These are phyloP conservation scores for Westerdykella aurantiaca DNA, from an alignment of 2,329 filamentous ascomycete genomes.

Conservation along the genomic window DNA sequence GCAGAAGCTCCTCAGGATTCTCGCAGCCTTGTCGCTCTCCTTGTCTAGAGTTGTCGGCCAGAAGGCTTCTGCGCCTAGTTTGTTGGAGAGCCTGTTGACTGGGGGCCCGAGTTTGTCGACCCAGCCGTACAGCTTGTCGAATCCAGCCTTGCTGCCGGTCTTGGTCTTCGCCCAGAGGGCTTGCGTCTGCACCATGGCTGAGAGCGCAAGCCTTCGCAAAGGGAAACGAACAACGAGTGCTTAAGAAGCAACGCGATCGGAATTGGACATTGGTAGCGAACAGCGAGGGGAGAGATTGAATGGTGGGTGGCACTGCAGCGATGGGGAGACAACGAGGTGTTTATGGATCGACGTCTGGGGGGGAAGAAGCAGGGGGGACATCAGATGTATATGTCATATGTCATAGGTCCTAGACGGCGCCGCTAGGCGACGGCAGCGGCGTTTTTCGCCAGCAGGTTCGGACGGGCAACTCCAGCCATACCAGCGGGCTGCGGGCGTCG, in stretches of 20 bases:
- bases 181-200: slow-evolving; percentile 19
- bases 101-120: slow-evolving; percentile 67
- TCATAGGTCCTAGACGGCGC: slow-evolving; percentile 1
- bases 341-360: neutral
- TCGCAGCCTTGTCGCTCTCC: slow-evolving; percentile 85
- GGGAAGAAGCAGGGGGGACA: slow-evolving; percentile 1
- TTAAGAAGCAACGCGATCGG: slow-evolving; percentile 1
- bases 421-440: slow-evolving; percentile 20
- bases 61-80: slow-evolving; percentile 73
- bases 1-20: slow-evolving; percentile 86
- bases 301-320: neutral
- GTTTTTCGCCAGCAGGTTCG: slow-evolving; percentile 11
- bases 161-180: slow-evolving; percentile 31
- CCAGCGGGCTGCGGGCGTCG: too few species aligned
- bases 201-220: slow-evolving; percentile 1
- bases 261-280: slow-evolving; percentile 6
- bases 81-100: slow-evolving; percentile 76
- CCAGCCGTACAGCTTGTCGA: slow-evolving; percentile 65
- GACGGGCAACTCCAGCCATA: neutral
- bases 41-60: slow-evolving; percentile 82
- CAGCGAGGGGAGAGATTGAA: neutral
- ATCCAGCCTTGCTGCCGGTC: slow-evolving; percentile 42
- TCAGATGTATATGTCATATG: slow-evolving; percentile 3
- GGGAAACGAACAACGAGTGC: slow-evolving; percentile 3
- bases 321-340: neutral